Evolutionary conservation across 345 rosid species (phyloP).

Genomic region (Corymbia maculata): DNA sequence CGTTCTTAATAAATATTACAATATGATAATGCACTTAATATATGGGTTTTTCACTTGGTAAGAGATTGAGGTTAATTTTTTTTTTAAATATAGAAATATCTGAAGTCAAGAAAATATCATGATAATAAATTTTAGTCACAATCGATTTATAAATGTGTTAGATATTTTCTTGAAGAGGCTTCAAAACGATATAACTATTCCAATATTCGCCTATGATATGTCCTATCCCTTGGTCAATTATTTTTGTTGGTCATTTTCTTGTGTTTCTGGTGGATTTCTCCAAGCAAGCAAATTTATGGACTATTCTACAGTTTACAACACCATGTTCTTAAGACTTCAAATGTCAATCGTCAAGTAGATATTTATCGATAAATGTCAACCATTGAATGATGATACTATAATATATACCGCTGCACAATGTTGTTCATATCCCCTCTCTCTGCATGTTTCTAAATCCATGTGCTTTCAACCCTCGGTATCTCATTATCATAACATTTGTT

Average conservation of each 20-base stretch:
- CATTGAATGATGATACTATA: not conserved
- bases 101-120: too few relatives aligned
- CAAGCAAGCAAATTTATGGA: not conserved
- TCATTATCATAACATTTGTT: too few relatives aligned
- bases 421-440: not conserved
- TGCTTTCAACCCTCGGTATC: too few relatives aligned
- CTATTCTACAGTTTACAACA: not conserved
- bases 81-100: too few relatives aligned
- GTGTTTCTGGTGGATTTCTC: accelerated
- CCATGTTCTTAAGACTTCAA: not conserved
- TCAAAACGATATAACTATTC: not conserved
- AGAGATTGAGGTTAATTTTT: too few relatives aligned
- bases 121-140: not conserved
- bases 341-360: not conserved
- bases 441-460: too few relatives aligned
- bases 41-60: too few relatives aligned
- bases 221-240: not conserved
- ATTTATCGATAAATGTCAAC: not conserved
- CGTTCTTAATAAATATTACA: too few relatives aligned
- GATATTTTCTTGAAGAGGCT: not conserved
- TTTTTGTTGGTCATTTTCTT: not conserved
- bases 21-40: too few relatives aligned
- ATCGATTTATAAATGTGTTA: not conserved
- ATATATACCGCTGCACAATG: not conserved
- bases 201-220: not conserved